Conservation (phyloP, 192 early-diverging fungal genomes). For the Rhizoclosmatium globosum region DNA sequence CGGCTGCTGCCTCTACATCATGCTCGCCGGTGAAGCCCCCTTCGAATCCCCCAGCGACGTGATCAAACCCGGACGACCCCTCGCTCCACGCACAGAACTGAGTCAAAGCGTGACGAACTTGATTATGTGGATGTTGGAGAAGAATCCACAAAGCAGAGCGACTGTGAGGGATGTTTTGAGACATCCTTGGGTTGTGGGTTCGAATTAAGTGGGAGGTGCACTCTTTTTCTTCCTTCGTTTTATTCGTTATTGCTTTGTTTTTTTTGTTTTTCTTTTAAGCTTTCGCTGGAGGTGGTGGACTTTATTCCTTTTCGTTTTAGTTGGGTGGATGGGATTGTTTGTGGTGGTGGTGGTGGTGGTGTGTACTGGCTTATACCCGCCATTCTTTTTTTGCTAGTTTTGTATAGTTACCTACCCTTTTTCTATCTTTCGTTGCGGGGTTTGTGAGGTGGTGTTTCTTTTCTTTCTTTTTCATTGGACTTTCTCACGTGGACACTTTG, state of each 20-base stretch:
- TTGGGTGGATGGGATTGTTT: too few relatives aligned
- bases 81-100: conserved; percentile 33
- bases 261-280: not conserved
- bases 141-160: conserved; percentile 63
- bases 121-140: conserved; percentile 74
- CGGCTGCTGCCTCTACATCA: conserved; percentile 65
- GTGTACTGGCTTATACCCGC: too few relatives aligned
- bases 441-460: not conserved
- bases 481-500: not conserved
- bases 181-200: conserved; percentile 46
- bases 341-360: too few relatives aligned
- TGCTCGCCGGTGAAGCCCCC: conserved; percentile 60
- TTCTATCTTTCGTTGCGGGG: not conserved
- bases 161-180: conserved; percentile 67
- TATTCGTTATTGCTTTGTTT: conserved; percentile 10
- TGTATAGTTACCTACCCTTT: not conserved
- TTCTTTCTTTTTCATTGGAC: conserved; percentile 3
- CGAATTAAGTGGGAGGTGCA: not conserved
- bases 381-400: too few relatives aligned
- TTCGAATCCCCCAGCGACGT: conserved; percentile 49
- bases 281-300: too few relatives aligned
- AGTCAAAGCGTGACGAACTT: conserved; percentile 59
- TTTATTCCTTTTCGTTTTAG: too few relatives aligned
- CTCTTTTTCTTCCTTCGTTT: not conserved
- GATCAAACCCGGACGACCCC: not conserved